phyloP scores from a whole-genome alignment of 352 stramenopile genomes.

The Thalassiosira sp. region DNA sequence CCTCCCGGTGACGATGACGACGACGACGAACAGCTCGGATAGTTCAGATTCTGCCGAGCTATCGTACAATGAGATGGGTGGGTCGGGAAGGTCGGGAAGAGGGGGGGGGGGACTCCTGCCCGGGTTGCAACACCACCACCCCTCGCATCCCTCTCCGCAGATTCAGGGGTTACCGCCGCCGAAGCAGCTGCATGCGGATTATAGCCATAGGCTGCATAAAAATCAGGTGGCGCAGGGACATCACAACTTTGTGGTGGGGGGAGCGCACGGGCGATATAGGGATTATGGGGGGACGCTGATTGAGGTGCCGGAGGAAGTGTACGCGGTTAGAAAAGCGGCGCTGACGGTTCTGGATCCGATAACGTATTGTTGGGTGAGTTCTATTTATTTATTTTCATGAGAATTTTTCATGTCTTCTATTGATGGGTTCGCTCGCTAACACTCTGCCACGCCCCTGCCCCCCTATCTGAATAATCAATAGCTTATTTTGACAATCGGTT shows the following conservation, averaged over 20 bases:
- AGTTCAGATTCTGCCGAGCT: conserved; percentile 9
- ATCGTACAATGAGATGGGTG: not conserved
- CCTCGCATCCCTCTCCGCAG: not conserved
- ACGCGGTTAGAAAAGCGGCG: conserved; percentile 69
- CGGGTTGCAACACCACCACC: too few species aligned
- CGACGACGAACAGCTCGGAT: conserved; percentile 9
- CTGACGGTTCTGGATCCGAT: conserved; percentile 76
- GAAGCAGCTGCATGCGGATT: conserved; percentile 33
- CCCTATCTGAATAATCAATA: conserved; percentile 22
- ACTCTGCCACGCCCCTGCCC: not conserved
- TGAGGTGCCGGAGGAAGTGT: conserved; percentile 78
- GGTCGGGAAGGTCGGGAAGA: not conserved
- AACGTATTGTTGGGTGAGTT: conserved; percentile 78
- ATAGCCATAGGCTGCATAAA: conserved; percentile 31
- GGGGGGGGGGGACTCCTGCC: too few species aligned
- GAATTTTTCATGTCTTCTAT: conserved; percentile 18
- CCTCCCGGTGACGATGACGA: conserved; percentile 1
- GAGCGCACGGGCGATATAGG: conserved; percentile 41
- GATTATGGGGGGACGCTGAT: conserved; percentile 50
- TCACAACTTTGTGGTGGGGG: conserved; percentile 33
- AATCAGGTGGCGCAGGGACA: conserved; percentile 33
- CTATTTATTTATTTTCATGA: conserved; percentile 12
- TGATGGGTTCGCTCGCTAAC: conserved; percentile 11
- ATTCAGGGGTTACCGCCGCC: conserved; percentile 6
- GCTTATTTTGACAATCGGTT: conserved; percentile 76